Evolutionary conservation across 1,284 basidiomycete genomes (phyloP), one percentile per base, ranked within the genome.

Genomic region (Cryptococcus hybrid): DNA sequence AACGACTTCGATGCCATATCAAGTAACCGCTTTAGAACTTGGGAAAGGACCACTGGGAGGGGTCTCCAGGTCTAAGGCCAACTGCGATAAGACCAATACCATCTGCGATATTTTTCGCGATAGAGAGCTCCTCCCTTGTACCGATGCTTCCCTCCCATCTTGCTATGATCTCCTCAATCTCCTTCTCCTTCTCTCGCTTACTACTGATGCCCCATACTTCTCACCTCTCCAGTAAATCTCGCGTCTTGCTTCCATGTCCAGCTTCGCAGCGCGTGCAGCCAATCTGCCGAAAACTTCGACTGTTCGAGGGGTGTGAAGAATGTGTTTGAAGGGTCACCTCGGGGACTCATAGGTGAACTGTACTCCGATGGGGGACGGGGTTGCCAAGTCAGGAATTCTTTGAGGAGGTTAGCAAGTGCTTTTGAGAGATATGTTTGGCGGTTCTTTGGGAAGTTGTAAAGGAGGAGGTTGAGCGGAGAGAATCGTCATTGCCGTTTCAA

Each of bases 181-280:
- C 70, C 24, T 65, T 60, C 51, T 75, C 68, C 52, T 67, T 66
- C 48, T 75, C 73, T 0, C 62, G 56, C 2, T 63, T 47, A 36
- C 62, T 62, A 18, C 66, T 60, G 12, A 76, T 67, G 1, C 68
- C 70, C 77, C 77, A 78, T 4, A 77, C 59, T 12, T 68, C 64
- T 30, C 70, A 77, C 12, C 62, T 57, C n/a, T 73, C 70, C 4
- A 77, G 55, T n/a, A 78, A 58, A 51, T 71, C 70, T 4, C 63
- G 35, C 1, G 69, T 69, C n/a, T 61, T 56, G 5, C 62, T 47
- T 7, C 50, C 58, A 34, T 62, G 60, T 0, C 63, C 64, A 1
- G 58, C 56, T 45, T 68, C n/a, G 50, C 54, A 1, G 61, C 60
- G n/a, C 63, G 59, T 3, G 54, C 48, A 3, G 57, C 54, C 2